Percentiles rank a stretch among this genome's conserved stretches.
phyloP scores from a whole-genome alignment of 352 stramenopile species.

The Phytophthora melonis region DNA sequence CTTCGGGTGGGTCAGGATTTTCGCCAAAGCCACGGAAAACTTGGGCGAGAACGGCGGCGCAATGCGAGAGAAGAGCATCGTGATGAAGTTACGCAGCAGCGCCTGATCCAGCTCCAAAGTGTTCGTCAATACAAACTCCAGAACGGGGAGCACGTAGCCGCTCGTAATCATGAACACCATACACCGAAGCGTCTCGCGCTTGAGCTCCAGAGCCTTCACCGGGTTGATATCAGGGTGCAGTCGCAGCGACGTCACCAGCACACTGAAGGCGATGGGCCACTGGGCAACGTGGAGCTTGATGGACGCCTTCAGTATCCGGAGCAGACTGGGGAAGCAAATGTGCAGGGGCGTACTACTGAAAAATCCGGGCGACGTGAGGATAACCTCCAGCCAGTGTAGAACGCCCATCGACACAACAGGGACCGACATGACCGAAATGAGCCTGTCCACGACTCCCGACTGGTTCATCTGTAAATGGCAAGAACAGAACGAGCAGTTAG shows the following conservation, averaged over 20 bases:
- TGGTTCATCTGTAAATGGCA: conserved; percentile 77
- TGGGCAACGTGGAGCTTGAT: conserved; percentile 83
- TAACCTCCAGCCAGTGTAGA: conserved; percentile 85
- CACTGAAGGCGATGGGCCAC: conserved; percentile 85
- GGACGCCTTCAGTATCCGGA: conserved; percentile 79
- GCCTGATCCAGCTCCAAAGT: conserved; percentile 85
- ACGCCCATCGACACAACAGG: conserved; percentile 90
- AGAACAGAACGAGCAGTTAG: neutral
- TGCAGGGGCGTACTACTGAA: conserved; percentile 88
- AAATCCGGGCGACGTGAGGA: conserved; percentile 75
- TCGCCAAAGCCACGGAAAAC: conserved; percentile 73
- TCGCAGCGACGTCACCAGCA: conserved; percentile 79
- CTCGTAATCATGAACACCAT: conserved; percentile 92
- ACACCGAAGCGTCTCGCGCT: conserved; percentile 82
- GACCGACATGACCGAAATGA: conserved; percentile 79
- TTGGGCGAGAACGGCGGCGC: conserved; percentile 80
- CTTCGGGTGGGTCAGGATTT: conserved; percentile 87
- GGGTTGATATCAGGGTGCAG: conserved; percentile 85
- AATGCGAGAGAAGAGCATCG: conserved; percentile 79
- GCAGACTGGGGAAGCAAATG: conserved; percentile 86
- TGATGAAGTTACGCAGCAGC: conserved; percentile 87
- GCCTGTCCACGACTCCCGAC: conserved; percentile 82
- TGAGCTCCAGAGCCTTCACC: conserved; percentile 87
- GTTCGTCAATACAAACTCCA: conserved; percentile 87
- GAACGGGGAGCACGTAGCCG: conserved; percentile 85